Evolutionary conservation across 2,329 filamentous ascomycete genomes (phyloP), one percentile per base, ranked within the genome.

Genomic region (Elsinoe australis): DNA sequence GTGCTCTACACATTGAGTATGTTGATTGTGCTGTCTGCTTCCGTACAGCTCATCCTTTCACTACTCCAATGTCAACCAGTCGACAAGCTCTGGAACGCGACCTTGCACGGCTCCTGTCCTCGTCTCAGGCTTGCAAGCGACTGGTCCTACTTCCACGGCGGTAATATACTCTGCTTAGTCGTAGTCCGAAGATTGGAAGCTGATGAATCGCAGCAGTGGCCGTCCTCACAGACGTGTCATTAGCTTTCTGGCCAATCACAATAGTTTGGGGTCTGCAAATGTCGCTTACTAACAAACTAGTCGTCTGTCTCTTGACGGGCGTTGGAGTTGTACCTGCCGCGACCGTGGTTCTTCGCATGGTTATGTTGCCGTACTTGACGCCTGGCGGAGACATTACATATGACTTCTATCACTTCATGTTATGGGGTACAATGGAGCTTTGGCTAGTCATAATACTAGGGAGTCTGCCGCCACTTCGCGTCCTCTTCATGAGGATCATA

Each of bases 221-320:
- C 12, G 22, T 28, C 12, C 17, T 42, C 15, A 24, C 38, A 3
- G 38, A 42, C 22, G 10, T 42, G 8, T 22, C 29, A 14, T 24
- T 42, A 14, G 19, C 38, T 10, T 3, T 19, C 8, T 42, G 14
- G 12, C 38, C 38, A 3, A 42, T 31, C n/a, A 42, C 15, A 3
- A 42, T 42, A 8, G 38, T 42, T 7, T 42, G 38, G 38, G 18
- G 17, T n/a, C 22, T 42, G 22, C 15, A 42, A 10, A 14, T 19
- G 3, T 28, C 19, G 9, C 12, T 17, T 14, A 15, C 21, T 2
- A 28, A 10, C 38, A 42, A 42, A 14, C 14, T 42, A 2, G 38
- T 9, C n/a, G 12, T 42, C 26, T 42, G 38, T 24, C 12, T 15
- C 9, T 10, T 42, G 10, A 42, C 29, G 38, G 38, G 21, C 18